phyloP scores from a whole-genome alignment of 768 basidiomycete genomes.

The Hirschioporus abietinus region DNA sequence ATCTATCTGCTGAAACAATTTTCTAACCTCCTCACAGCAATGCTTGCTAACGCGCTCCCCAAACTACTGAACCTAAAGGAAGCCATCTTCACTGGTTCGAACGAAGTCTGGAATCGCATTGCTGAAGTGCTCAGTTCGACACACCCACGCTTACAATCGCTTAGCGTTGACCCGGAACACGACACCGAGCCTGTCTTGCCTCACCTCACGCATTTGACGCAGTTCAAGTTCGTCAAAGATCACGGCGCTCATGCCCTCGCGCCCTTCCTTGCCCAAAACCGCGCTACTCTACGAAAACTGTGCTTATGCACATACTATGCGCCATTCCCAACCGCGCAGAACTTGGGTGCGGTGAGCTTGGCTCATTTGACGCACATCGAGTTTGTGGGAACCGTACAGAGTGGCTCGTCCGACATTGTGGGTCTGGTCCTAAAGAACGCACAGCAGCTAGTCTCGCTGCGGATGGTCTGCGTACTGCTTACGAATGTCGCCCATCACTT shows the following conservation, averaged over 20 bases:
- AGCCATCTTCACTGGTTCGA: conserved; percentile 54
- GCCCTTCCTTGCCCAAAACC: conserved; percentile 45
- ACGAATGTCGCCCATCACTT: conserved; percentile 41
- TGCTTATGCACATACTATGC: conserved; percentile 50
- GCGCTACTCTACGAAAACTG: conserved; percentile 45
- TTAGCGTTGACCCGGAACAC: conserved; percentile 47
- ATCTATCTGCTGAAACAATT: neutral
- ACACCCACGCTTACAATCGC: conserved; percentile 47
- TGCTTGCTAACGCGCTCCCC: conserved; percentile 65
- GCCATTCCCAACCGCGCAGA: conserved; percentile 44
- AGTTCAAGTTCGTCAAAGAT: conserved; percentile 51
- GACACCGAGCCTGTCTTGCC: conserved; percentile 23
- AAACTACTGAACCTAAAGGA: conserved; percentile 55
- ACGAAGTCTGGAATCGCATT: conserved; percentile 46
- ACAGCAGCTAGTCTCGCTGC: conserved; percentile 57
- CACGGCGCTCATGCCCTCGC: neutral
- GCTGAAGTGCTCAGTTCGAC: conserved; percentile 46
- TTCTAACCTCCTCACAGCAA: conserved; percentile 33
- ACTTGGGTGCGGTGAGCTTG: conserved; percentile 35
- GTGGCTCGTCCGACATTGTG: conserved; percentile 41
- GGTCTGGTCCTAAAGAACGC: conserved; percentile 57
- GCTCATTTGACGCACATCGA: conserved; percentile 61
- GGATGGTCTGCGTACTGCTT: conserved; percentile 49
- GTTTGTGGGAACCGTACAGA: conserved; percentile 52
- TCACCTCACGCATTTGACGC: conserved; percentile 39